These are phyloP conservation scores for Artemisia annua DNA, from an alignment of 129 eudicot species.

Conservation along the genomic window DNA sequence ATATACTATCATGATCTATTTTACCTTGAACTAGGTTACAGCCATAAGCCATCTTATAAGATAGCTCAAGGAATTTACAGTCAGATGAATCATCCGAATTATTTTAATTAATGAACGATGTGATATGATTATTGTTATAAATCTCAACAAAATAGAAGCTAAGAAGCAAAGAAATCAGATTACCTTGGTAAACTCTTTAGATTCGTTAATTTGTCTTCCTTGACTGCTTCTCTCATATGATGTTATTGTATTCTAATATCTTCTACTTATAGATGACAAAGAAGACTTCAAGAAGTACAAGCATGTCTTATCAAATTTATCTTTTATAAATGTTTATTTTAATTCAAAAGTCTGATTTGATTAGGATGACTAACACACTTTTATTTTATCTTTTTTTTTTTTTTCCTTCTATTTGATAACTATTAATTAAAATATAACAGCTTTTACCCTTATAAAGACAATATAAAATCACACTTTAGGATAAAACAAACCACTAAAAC, in stretches of 20 bases:
- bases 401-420: not conserved
- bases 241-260: not conserved
- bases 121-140: no score
- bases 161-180: conserved; percentile 14
- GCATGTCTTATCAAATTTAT: conserved; percentile 6
- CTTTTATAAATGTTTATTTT: not conserved
- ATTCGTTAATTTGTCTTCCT: conserved; percentile 11
- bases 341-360: not conserved
- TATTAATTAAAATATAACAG: not conserved
- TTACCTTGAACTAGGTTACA: not conserved
- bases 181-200: conserved; percentile 19
- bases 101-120: not conserved
- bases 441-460: no score
- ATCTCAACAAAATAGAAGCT: not conserved
- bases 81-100: not conserved
- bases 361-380: conserved; percentile 5
- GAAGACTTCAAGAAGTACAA: conserved; percentile 25
- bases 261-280: conserved; percentile 31
- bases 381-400: not conserved
- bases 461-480: no score
- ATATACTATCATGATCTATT: not conserved
- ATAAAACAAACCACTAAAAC: no score
- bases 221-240: conserved; percentile 10
- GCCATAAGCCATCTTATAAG: no score
- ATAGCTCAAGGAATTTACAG: not conserved